Base-by-base conservation (phyloP, 208 protist genomes). In the Acanthamoeba comandoni region DNA sequence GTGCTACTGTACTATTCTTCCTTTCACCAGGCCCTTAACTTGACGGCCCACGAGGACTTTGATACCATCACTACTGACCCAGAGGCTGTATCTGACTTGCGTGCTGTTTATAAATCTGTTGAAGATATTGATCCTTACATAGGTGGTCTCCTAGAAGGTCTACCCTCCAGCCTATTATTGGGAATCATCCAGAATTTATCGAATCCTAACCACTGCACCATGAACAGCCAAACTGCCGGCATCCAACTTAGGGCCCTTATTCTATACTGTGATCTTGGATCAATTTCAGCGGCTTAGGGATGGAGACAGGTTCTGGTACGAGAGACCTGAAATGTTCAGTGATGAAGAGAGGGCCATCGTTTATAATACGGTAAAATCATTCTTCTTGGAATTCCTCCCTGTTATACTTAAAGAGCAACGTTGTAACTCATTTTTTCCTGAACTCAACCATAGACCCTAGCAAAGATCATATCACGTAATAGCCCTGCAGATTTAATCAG, bases 221-320 rank as follows among this genome's bases (percentile, higher is more conserved):
- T 43, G 35, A 43, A 43, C 5, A 43, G 35, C 35, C 35, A 60
- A 60, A n/a, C 35, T 17, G 13, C 29, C 29, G 2, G 43, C 69
- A 24, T 84, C 62, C n/a, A 67, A 91, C 31, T 64, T 92, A 9
- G 91, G 91, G 26, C 67, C 55, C 13, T n/a, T 92, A 2, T 73
- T 69, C 31, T 51, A 62, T 19, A 39, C 39, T 11, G 51, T 49
- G 8, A 58, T 69, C 13, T 67, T 49, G 4, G 62, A 91, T 67
- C 91, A 93, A 80, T 92, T 92, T 35, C 17, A 91, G 35, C 57
- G 80, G 2, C 43, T 92, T 43, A 52, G 77, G 2, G 64, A 80
- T 9, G 91, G 84, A 15, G 91, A 93, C n/a, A 62, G 80, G 0
- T 93, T 88, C 67, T 93, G 82, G 60, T 92, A 55, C 19, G 85